These are phyloP conservation scores for Leishmania aethiopica DNA, from an alignment of 208 protist species.

Conservation along the genomic window DNA sequence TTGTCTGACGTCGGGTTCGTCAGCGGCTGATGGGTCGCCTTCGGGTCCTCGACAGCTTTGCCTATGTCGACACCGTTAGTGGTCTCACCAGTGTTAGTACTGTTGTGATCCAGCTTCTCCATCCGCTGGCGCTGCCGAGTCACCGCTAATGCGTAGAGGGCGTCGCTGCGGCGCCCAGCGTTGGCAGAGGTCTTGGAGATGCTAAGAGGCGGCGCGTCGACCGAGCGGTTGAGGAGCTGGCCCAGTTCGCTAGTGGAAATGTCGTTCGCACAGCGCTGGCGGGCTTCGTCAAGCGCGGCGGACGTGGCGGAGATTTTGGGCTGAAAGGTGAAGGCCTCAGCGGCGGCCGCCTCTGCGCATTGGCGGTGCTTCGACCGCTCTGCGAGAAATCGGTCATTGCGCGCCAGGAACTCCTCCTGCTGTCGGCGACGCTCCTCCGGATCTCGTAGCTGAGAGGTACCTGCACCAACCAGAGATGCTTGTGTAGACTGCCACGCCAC, in stretches of 20 bases:
- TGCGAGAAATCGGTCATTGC: conserved; percentile 42
- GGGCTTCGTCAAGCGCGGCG: conserved; percentile 50
- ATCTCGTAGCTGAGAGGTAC: not conserved
- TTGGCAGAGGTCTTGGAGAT: not conserved
- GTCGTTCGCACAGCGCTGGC: not conserved
- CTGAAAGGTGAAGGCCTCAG: conserved; percentile 46
- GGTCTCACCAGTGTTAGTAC: no score
- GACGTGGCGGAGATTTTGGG: conserved; percentile 72
- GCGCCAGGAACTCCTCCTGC: conserved; percentile 47
- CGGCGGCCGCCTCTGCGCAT: conserved; percentile 26
- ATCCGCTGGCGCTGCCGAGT: conserved; percentile 19
- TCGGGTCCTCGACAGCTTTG: not conserved
- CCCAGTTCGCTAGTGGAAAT: conserved; percentile 3
- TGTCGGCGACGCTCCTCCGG: conserved; percentile 18
- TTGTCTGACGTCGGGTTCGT: conserved; percentile 65
- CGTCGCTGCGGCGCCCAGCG: conserved; percentile 19
- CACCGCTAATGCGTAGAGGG: conserved; percentile 25
- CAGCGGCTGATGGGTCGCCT: conserved; percentile 30
- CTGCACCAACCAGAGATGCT: not conserved
- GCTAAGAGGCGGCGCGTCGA: not conserved
- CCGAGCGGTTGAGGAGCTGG: conserved; percentile 11
- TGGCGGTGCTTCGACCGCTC: conserved; percentile 40
- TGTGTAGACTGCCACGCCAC: conserved; percentile 14
- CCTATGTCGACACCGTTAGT: not conserved
- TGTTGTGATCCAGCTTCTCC: not conserved